Evolutionary conservation across 106 monocot species (phyloP), one percentile per base, ranked within the genome.

Genomic region (Dioscorea dumetorum): DNA sequence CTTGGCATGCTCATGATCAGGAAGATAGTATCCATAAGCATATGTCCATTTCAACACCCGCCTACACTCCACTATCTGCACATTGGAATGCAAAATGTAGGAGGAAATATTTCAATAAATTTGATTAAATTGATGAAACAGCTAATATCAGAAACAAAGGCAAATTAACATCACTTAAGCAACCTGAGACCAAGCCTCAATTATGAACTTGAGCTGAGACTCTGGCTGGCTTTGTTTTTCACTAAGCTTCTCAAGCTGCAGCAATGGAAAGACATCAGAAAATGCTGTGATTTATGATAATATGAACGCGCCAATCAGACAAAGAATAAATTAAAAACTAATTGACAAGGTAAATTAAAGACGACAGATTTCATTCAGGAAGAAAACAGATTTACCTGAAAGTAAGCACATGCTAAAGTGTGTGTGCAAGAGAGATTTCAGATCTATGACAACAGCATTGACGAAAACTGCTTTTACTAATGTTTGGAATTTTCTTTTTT

Each of bases 11-110:
- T 91, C 95, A 57, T 90, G 77, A 73, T 99, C 99, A n/a, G 90
- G 90, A 9, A 99, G 67, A 69, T 99, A 99, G 72, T 90, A 99
- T 41, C 99, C 99, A 79, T 93, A 99, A 5, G 99, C 90, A 76
- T 99, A 99, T 20, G 99, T 99, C 99, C 99, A 99, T 71, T 90
- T 99, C 57, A 99, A 75, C 34, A 99, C 93, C 63, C 99, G 76
- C 59, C 99, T 78, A 72, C 99, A 99, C 51, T 99, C 99, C 21
- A 99, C 93, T 69, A 99, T 93, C 99, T 99, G 90, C 66, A 67
- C 17, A 14, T 12, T 54, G 13, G 48, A 73, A 52, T 54, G 20
- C 48, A 24, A 50, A 19, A 54, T 54, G 18, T 21, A 69, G 57
- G n/a, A 15, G 31, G 34, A 58, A 35, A 54, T 54, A 54, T 54